Evolutionary conservation across 2,329 filamentous ascomycete species (phyloP).

Genomic region (Cordyceps cateniannulata): DNA sequence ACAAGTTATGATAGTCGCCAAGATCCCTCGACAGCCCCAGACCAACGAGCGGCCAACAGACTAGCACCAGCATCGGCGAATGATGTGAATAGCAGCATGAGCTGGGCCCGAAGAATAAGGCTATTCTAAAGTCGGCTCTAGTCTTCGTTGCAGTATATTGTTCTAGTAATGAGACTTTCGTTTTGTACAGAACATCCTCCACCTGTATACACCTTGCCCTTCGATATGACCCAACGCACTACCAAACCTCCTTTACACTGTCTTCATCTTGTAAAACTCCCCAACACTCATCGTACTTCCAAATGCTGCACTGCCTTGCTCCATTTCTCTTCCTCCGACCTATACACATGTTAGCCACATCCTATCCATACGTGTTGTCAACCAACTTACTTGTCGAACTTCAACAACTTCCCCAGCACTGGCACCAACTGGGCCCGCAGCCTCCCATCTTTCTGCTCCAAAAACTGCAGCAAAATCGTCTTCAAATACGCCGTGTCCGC

Average conservation of each 20-base stretch:
- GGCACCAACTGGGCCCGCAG: conserved; percentile 70
- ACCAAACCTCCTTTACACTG: background rate
- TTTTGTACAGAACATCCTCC: too few relatives aligned
- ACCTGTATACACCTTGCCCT: background rate
- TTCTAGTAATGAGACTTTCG: too few relatives aligned
- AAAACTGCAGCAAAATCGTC: conserved; percentile 73
- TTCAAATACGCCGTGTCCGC: conserved; percentile 64
- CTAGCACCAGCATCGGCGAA: too few relatives aligned
- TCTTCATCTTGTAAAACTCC: too few relatives aligned
- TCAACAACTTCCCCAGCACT: conserved; percentile 67
- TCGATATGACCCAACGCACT: background rate
- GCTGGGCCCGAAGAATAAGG: too few relatives aligned
- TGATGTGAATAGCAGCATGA: too few relatives aligned
- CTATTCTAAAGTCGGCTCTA: too few relatives aligned
- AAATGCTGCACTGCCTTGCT: conserved; percentile 20
- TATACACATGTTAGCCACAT: conserved; percentile 13
- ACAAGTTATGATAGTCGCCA: too few relatives aligned
- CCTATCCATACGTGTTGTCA: background rate
- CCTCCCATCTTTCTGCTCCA: conserved; percentile 74
- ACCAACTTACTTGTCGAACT: conserved; percentile 64
- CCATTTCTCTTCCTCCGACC: conserved; percentile 23
- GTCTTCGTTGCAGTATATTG: too few relatives aligned
- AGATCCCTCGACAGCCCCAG: too few relatives aligned
- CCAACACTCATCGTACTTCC: conserved; percentile 12
- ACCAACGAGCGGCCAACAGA: too few relatives aligned